A percentile compares a stretch with the other conserved stretches of the same genome.
Conservation (phyloP, 495 filamentous ascomycete species). For the Xylaria curta region DNA sequence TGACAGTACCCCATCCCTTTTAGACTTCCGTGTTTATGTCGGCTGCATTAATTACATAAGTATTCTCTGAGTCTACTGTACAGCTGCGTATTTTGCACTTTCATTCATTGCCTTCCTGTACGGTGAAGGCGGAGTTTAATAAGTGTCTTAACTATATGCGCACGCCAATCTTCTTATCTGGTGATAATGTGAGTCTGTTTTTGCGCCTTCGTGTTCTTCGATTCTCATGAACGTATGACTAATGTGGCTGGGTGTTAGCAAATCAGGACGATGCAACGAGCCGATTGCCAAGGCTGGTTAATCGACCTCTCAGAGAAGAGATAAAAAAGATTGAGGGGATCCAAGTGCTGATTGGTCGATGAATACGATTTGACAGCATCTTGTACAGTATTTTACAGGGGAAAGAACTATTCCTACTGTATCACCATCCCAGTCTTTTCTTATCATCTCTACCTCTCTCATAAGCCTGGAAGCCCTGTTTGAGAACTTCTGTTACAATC, state of each 20-base stretch:
- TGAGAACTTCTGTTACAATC: neutral
- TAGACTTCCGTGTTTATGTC: too few species aligned
- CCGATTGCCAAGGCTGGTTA: conserved; percentile 8
- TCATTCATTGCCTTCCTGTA: neutral
- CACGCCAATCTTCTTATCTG: neutral
- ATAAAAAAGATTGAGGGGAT: conserved; percentile 16
- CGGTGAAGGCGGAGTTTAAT: too few species aligned
- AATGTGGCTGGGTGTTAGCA: neutral
- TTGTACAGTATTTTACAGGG: neutral
- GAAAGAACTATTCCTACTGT: neutral
- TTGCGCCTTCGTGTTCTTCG: neutral
- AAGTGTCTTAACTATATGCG: neutral
- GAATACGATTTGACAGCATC: neutral
- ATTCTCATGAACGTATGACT: neutral
- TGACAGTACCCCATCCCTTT: too few species aligned
- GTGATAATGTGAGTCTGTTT: neutral
- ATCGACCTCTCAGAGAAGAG: conserved; percentile 13
- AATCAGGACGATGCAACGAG: neutral
- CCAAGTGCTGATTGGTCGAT: conserved; percentile 14
- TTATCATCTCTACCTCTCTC: conserved; percentile 9
- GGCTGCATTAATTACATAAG: too few species aligned
- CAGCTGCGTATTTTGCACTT: neutral
- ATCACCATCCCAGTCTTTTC: neutral
- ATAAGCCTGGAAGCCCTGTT: neutral
- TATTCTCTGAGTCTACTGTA: neutral